phyloP scores from a whole-genome alignment of 441 rosid species.

The Aquilaria agallochum region DNA sequence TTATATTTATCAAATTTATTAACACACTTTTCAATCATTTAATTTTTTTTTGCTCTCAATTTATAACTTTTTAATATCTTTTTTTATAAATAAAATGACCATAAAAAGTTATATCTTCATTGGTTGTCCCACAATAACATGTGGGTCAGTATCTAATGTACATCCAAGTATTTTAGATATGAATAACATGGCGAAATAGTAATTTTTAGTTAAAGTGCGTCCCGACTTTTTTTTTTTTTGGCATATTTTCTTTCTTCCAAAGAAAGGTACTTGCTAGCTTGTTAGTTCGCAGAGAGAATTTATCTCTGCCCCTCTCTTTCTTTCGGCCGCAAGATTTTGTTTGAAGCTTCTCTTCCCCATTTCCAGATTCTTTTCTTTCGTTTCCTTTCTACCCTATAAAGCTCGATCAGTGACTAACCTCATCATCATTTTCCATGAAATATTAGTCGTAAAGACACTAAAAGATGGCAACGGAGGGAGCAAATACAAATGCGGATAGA shows the following conservation, averaged over 20 bases:
- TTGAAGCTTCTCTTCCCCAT: conserved; percentile 10
- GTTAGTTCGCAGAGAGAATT: conserved; percentile 6
- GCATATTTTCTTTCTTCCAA: conserved; percentile 22
- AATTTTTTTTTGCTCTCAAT: no score
- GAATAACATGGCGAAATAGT: no score
- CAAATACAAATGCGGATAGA: conserved; percentile 7
- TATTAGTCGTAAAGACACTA: not conserved
- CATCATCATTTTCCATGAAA: not conserved
- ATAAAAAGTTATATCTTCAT: no score
- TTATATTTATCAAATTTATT: no score
- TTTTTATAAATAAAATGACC: no score
- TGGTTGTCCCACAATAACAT: no score
- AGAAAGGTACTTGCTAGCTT: conserved; percentile 19
- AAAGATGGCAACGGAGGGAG: conserved; percentile 36
- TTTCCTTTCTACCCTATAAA: conserved; percentile 1
- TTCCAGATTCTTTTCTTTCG: conserved; percentile 24
- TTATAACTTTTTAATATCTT: no score
- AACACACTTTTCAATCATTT: no score
- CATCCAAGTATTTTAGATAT: no score
- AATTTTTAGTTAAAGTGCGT: not conserved
- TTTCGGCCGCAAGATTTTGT: conserved; percentile 20
- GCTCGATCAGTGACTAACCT: not conserved
- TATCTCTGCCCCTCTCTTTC: not conserved
- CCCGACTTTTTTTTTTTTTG: not conserved
- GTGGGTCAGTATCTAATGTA: no score